Evolutionary conservation across 192 early-diverging fungal genomes (phyloP).

Genomic region (Entomortierella parvispora): DNA sequence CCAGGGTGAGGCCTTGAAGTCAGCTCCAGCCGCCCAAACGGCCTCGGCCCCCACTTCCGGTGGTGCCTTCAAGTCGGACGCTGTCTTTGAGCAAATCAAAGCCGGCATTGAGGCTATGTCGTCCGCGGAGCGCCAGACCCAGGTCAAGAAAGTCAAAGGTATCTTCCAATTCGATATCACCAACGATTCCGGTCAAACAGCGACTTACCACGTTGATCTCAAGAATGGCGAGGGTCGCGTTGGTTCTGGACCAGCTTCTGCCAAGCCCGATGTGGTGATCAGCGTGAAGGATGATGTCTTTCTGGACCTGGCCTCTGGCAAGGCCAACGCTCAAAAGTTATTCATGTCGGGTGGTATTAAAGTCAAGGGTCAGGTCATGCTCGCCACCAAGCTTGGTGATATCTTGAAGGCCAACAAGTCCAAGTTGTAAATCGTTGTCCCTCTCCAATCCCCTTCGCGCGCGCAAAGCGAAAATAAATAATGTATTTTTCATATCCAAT

Average conservation of each 20-base stretch:
- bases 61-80: slow-evolving; percentile 78
- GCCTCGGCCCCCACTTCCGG: slow-evolving; percentile 55
- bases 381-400: slow-evolving; percentile 76
- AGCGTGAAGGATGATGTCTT: slow-evolving; percentile 83
- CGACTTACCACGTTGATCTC: slow-evolving; percentile 88
- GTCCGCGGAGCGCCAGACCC: slow-evolving; percentile 66
- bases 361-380: slow-evolving; percentile 79
- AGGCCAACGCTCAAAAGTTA: slow-evolving; percentile 89
- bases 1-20: slow-evolving; percentile 24
- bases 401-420: slow-evolving; percentile 73
- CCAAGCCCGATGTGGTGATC: slow-evolving; percentile 80
- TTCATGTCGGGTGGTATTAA: slow-evolving; percentile 95
- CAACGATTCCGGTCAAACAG: slow-evolving; percentile 71
- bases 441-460: too few species aligned
- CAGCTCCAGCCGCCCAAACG: slow-evolving; percentile 10
- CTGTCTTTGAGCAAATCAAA: slow-evolving; percentile 78
- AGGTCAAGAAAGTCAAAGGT: slow-evolving; percentile 82
- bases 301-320: slow-evolving; percentile 83
- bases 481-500: too few species aligned
- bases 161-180: slow-evolving; percentile 90
- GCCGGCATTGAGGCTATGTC: slow-evolving; percentile 64
- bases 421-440: slow-evolving; percentile 78
- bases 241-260: slow-evolving; percentile 55
- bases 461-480: too few species aligned
- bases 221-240: slow-evolving; percentile 65